Evolutionary conservation across 805 yeast genomes (phyloP).

Genomic region (Candida ficus): DNA sequence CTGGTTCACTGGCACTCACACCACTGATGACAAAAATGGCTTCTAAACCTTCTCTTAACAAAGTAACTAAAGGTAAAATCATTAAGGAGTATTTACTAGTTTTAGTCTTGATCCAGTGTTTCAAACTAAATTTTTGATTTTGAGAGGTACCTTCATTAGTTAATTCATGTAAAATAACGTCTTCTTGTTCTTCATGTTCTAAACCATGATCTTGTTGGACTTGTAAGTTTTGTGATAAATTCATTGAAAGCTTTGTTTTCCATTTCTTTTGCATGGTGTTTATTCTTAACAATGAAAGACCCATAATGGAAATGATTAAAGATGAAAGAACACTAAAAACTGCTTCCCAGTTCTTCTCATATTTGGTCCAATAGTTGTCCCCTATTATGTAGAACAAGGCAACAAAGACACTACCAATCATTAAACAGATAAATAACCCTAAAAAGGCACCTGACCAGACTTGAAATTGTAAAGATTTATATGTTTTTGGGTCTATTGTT

Average conservation of each 20-base stretch:
- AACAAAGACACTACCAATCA: slow-evolving; percentile 71
- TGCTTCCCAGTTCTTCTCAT: slow-evolving; percentile 91
- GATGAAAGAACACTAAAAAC: slow-evolving; percentile 75
- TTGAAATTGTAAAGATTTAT: slow-evolving; percentile 51
- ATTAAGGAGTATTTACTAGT: slow-evolving; percentile 62
- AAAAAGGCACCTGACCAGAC: slow-evolving; percentile 79
- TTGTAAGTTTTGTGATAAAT: slow-evolving; percentile 37
- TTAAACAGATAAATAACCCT: slow-evolving; percentile 65
- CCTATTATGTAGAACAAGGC: slow-evolving; percentile 74
- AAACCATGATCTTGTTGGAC: slow-evolving; percentile 13
- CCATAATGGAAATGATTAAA: slow-evolving; percentile 80
- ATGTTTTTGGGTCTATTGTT: slow-evolving; percentile 30
- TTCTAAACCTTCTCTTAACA: slow-evolving; percentile 86
- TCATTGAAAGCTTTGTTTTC: slow-evolving; percentile 63
- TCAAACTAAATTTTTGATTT: slow-evolving; percentile 5
- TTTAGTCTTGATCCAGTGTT: slow-evolving; percentile 13
- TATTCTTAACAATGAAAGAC: slow-evolving; percentile 73
- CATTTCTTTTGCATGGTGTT: slow-evolving; percentile 82
- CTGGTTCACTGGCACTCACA: slow-evolving; percentile 70
- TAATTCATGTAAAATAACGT: slow-evolving; percentile 14
- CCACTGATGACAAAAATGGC: slow-evolving; percentile 93
- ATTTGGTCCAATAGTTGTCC: slow-evolving; percentile 77
- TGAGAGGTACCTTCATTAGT: not conserved
- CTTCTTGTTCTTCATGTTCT: slow-evolving; percentile 14
- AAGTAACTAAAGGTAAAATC: slow-evolving; percentile 76